Conservation (phyloP, 2,329 filamentous ascomycete genomes). For the Penicillium sp. region DNA sequence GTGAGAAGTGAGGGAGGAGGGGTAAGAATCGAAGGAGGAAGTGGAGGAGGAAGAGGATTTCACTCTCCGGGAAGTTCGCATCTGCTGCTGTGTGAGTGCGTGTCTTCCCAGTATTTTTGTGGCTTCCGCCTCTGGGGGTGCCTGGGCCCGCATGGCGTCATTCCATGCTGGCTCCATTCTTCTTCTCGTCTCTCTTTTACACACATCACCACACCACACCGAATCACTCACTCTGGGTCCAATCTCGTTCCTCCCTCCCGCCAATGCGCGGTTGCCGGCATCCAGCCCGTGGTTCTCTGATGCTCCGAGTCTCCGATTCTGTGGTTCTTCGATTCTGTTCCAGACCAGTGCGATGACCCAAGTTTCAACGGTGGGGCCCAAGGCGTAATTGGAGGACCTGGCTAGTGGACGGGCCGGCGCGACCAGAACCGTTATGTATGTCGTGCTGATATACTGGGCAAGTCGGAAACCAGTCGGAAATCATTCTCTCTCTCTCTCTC, state of each 20-base stretch:
- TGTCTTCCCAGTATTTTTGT: background rate
- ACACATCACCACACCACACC: background rate
- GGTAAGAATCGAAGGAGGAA: slow-evolving; percentile 33
- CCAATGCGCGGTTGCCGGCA: background rate
- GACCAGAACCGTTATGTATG: background rate
- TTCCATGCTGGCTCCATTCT: background rate
- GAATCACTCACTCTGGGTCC: background rate
- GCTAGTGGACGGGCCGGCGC: slow-evolving; percentile 1
- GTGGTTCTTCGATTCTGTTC: background rate
- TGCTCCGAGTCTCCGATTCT: background rate
- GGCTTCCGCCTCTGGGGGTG: background rate
- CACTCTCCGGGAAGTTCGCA: slow-evolving; percentile 11
- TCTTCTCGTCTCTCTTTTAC: background rate
- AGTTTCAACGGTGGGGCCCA: background rate
- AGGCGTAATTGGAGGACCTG: background rate
- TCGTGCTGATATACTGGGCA: background rate
- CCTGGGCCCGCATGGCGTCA: background rate
- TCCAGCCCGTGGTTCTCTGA: background rate
- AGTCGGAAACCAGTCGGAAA: background rate
- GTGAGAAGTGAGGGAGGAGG: slow-evolving; percentile 35
- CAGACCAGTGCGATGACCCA: background rate
- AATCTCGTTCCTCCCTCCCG: background rate
- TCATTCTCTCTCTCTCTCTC: background rate
- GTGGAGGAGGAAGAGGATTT: slow-evolving; percentile 27
- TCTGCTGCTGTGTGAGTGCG: background rate